Conservation (phyloP, 345 rosid genomes). For the Cardamine occulta region DNA sequence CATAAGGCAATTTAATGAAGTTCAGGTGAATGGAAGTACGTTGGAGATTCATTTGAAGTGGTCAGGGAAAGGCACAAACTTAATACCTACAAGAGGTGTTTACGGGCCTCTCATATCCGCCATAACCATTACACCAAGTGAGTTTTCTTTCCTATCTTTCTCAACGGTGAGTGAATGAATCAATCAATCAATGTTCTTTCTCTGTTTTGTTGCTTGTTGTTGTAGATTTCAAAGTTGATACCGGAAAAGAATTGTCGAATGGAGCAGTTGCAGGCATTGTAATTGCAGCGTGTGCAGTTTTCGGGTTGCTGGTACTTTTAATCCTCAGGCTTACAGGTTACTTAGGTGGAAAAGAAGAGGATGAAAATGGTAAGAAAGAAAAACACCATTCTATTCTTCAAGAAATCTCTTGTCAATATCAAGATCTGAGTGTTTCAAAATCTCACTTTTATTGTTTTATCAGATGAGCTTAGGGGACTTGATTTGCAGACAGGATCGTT, state of each 20-base stretch:
- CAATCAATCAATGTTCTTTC: conserved; percentile 8
- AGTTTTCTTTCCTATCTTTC: conserved; percentile 33
- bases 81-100: conserved; percentile 66
- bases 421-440: background rate
- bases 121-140: conserved; percentile 74
- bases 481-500: conserved; percentile 81
- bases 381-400: background rate
- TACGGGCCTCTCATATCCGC: conserved; percentile 94
- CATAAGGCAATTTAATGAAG: conserved; percentile 36
- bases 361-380: conserved; percentile 56
- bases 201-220: conserved; percentile 2
- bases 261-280: conserved; percentile 76
- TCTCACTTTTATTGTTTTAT: background rate
- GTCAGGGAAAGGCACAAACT: conserved; percentile 80
- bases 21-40: conserved; percentile 63
- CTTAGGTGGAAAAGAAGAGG: conserved; percentile 59
- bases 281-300: conserved; percentile 51
- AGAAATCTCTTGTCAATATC: background rate
- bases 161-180: background rate
- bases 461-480: conserved; percentile 60
- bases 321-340: conserved; percentile 55
- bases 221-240: conserved; percentile 70
- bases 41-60: conserved; percentile 77
- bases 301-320: conserved; percentile 47
- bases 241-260: conserved; percentile 51